Evolutionary conservation across 1,139 yeast genomes (phyloP), one percentile per base, ranked within the genome.

Genomic region (Protomyces pachydermus): DNA sequence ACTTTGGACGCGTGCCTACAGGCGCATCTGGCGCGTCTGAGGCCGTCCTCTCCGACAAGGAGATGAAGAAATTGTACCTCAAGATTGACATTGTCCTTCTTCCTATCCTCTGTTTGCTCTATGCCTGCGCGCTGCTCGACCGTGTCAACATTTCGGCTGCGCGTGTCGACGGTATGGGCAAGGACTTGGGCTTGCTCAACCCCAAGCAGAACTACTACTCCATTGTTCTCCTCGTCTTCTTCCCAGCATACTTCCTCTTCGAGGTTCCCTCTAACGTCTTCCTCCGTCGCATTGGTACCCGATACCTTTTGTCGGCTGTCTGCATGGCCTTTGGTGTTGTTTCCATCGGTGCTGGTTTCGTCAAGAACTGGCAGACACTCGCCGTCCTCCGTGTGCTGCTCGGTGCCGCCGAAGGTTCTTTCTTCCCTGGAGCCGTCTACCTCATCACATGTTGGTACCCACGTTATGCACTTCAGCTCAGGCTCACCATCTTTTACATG

Each of bases 261-360:
- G 91, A 87, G 73, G 80, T 86, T 48, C 76, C 86, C 12, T 83
- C 89, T 28, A 87, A 87, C 72, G 84, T 81, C 73, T 72, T 81
- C 60, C 76, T 87, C 69, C 86, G 86, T 70, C 75, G 77, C 58
- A 76, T 85, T 60, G 79, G 79, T 65, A 91, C 91, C 10, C 88
- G 84, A 68, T 74, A 81, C 18, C 69, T 70, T 69, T 60, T 69
- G 25, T 56, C 66, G 50, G 57, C 65, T 45, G 56, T 69, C n/a
- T 67, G 68, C 16, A 42, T 68, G 12, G 64, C 65, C 16, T 69
- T 64, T 56, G 68, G 68, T 16, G 81, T 77, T 28, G 79, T 84
- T 10, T 39, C 60, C 0, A 52, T 62, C 50, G 64, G 61, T 38
- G 82, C 84, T 78, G 91, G 89, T 0, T 85, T 82, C 72, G 84